Evolutionary conservation across 176 grass and related monocot species (phyloP).

Genomic region (Guadua angustifolia): DNA sequence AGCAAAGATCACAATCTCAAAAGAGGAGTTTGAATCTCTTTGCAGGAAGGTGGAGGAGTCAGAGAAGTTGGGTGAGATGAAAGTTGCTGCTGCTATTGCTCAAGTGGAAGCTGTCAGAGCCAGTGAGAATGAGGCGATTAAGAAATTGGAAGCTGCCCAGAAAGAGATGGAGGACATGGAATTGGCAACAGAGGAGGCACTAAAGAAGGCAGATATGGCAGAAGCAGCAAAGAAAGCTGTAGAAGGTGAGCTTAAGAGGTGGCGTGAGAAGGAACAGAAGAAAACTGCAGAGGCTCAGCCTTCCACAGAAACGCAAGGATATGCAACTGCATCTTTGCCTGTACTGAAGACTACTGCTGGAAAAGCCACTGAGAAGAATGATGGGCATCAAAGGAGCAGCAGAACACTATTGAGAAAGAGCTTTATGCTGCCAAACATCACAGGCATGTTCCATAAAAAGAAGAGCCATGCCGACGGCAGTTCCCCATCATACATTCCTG

Average conservation of each 20-base stretch:
- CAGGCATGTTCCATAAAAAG: constrained; percentile 77
- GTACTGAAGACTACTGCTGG: constrained; percentile 18
- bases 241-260: constrained; percentile 81
- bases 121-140: constrained; percentile 83
- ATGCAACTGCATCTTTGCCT: constrained; percentile 33
- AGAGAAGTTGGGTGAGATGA: constrained; percentile 81
- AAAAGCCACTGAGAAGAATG: constrained; percentile 47
- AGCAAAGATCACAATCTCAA: constrained; percentile 78
- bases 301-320: constrained; percentile 46
- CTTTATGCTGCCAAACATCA: constrained; percentile 72
- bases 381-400: constrained; percentile 47
- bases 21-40: constrained; percentile 80
- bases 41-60: constrained; percentile 77
- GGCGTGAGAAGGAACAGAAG: constrained; percentile 80
- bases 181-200: constrained; percentile 71
- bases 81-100: constrained; percentile 81
- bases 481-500: constrained; percentile 63
- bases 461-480: constrained; percentile 58
- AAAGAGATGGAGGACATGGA: constrained; percentile 94
- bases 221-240: constrained; percentile 90
- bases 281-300: constrained; percentile 53
- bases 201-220: constrained; percentile 81
- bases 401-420: constrained; percentile 58
- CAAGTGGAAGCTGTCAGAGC: constrained; percentile 86
- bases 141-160: constrained; percentile 66